A percentile compares a stretch with the other conserved stretches of the same genome.
phyloP scores from a whole-genome alignment of 2,329 filamentous ascomycete genomes.

The Sporothrix pseudoabietina region DNA sequence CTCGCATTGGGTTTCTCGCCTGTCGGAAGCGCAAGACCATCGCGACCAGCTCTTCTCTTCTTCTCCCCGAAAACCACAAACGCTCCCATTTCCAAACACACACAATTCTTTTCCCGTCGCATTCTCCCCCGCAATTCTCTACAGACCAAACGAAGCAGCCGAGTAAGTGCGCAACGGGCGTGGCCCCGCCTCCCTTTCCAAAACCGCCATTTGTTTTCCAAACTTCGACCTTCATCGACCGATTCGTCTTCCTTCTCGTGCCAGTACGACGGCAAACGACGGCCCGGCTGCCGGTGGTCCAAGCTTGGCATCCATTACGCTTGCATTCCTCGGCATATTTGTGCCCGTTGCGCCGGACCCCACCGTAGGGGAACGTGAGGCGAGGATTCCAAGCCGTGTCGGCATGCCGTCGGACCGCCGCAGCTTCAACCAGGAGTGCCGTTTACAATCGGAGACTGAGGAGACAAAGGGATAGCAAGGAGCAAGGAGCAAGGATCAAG shows the following conservation, averaged over 20 bases:
- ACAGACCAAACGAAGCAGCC: background rate
- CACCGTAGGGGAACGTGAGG: background rate
- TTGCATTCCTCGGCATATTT: background rate
- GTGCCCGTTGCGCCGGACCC: background rate
- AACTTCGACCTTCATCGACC: background rate
- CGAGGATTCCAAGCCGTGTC: background rate
- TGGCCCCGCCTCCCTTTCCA: background rate
- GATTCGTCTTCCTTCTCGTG: background rate
- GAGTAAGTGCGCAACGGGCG: background rate
- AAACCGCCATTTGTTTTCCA: background rate
- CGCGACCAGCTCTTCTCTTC: background rate
- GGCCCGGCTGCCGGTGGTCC: background rate
- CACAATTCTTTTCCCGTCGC: background rate
- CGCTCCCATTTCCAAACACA: background rate
- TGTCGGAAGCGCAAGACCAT: background rate
- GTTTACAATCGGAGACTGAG: background rate
- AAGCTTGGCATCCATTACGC: background rate
- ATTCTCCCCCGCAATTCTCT: background rate
- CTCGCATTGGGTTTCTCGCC: conserved; percentile 9
- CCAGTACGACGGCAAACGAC: background rate
- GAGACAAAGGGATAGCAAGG: background rate
- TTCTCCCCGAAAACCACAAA: background rate
- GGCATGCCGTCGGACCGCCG: background rate
- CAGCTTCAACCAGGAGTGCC: background rate
- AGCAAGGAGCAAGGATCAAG: background rate